Conservation (phyloP, 768 basidiomycete species). For the Coprinopsis sp. region DNA sequence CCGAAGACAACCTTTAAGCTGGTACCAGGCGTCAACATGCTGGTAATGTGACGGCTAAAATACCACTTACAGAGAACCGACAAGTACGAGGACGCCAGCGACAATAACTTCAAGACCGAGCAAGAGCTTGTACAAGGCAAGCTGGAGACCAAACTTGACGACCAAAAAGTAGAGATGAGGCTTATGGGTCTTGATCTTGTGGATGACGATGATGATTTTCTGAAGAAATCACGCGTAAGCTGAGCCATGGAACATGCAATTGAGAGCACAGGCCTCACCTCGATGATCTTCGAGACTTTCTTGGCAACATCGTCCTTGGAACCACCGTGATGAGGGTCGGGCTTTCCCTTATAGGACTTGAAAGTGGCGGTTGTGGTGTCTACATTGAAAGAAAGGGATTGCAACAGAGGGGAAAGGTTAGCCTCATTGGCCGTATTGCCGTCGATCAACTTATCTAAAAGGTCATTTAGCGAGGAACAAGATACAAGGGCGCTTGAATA, state of each 20-base stretch:
- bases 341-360: background rate
- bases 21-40: too few relatives aligned
- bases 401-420: constrained; percentile 8
- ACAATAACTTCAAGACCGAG: constrained; percentile 10
- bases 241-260: background rate
- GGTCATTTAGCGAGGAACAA: background rate
- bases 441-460: constrained; percentile 1
- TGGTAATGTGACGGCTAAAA: too few relatives aligned
- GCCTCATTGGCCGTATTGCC: constrained; percentile 1
- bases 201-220: constrained; percentile 1
- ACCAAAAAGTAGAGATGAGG: constrained; percentile 6
- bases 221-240: background rate
- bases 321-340: constrained; percentile 7
- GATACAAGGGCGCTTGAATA: background rate
- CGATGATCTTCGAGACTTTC: constrained; percentile 1
- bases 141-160: constrained; percentile 8
- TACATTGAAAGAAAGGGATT: background rate
- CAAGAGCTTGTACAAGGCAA: constrained; percentile 9
- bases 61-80: constrained; percentile 6
- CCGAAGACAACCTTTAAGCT: too few relatives aligned
- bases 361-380: constrained; percentile 2
- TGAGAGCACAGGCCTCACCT: constrained; percentile 1
- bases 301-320: constrained; percentile 15
- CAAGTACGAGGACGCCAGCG: constrained; percentile 7
- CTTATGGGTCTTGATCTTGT: constrained; percentile 11